These are phyloP conservation scores for Podaxis pistillaris DNA, from an alignment of 768 basidiomycete species.

Conservation along the genomic window DNA sequence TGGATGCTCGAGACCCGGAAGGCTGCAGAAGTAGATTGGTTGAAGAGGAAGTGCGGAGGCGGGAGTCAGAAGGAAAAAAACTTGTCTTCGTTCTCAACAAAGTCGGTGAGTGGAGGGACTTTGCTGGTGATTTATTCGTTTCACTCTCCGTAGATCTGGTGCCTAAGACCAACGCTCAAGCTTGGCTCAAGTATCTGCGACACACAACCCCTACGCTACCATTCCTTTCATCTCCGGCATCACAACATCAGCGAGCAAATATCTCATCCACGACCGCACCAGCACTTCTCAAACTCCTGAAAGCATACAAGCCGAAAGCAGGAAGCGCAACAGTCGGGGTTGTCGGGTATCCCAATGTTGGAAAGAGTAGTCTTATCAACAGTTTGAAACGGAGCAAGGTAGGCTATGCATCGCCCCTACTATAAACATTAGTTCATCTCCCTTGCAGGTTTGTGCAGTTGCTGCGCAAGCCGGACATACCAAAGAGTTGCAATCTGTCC, in stretches of 20 bases:
- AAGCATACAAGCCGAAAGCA: constrained; percentile 73
- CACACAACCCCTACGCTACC: constrained; percentile 92
- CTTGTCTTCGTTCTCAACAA: constrained; percentile 96
- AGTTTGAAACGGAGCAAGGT: constrained; percentile 85
- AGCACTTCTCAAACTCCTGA: constrained; percentile 75
- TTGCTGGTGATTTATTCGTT: neutral
- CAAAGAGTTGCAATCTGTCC: constrained; percentile 86
- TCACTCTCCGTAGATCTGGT: constrained; percentile 66
- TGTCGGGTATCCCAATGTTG: constrained; percentile 96
- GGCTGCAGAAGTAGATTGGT: constrained; percentile 90
- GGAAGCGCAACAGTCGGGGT: constrained; percentile 85
- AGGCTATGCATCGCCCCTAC: constrained; percentile 12
- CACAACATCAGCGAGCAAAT: constrained; percentile 76
- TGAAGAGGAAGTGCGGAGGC: constrained; percentile 87
- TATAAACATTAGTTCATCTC: constrained; percentile 1
- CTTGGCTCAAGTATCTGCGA: constrained; percentile 89
- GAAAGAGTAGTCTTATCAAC: constrained; percentile 94
- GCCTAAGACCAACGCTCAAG: constrained; percentile 81
- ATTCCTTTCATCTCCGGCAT: constrained; percentile 77
- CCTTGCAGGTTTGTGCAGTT: constrained; percentile 77
- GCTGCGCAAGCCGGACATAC: constrained; percentile 96
- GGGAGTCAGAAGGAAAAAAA: constrained; percentile 87
- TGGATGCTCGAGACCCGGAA: constrained; percentile 95
- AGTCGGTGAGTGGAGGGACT: constrained; percentile 61
- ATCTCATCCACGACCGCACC: constrained; percentile 79